A percentile compares a stretch with the other conserved stretches of the same genome.
phyloP scores from a whole-genome alignment of 129 eudicot genomes.

The Silybum marianum region DNA sequence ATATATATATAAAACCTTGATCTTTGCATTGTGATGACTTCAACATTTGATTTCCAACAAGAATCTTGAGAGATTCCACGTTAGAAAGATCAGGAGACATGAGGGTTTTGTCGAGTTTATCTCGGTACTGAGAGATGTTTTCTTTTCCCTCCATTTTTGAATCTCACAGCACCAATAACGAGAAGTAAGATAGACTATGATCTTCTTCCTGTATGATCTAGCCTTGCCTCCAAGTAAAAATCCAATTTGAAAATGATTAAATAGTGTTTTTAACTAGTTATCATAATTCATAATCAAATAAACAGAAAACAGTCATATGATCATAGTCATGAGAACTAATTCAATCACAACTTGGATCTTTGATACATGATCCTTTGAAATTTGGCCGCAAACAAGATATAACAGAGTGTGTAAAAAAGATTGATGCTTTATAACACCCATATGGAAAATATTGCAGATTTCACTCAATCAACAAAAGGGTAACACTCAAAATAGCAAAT shows the following conservation, averaged over 20 bases:
- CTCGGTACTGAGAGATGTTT: constrained; percentile 58
- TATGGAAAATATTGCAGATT: constrained; percentile 18
- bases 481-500: constrained; percentile 13
- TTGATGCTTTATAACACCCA: constrained; percentile 26
- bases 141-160: constrained; percentile 53
- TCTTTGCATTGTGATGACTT: constrained; percentile 37
- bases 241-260: constrained; percentile 8
- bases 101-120: constrained; percentile 66
- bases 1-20: constrained; percentile 34
- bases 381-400: background rate
- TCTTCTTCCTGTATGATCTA: constrained; percentile 9
- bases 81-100: constrained; percentile 62
- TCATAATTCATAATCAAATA: background rate
- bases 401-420: constrained; percentile 14
- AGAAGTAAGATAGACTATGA: constrained; percentile 6
- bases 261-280: background rate
- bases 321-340: background rate
- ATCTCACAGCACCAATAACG: constrained; percentile 23
- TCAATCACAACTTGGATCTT: background rate
- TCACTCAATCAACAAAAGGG: constrained; percentile 16
- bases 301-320: background rate
- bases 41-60: constrained; percentile 71
- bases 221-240: background rate
- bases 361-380: background rate
- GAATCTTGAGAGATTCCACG: constrained; percentile 52